phyloP scores from a whole-genome alignment of 345 rosid genomes.

The Viola odorata region DNA sequence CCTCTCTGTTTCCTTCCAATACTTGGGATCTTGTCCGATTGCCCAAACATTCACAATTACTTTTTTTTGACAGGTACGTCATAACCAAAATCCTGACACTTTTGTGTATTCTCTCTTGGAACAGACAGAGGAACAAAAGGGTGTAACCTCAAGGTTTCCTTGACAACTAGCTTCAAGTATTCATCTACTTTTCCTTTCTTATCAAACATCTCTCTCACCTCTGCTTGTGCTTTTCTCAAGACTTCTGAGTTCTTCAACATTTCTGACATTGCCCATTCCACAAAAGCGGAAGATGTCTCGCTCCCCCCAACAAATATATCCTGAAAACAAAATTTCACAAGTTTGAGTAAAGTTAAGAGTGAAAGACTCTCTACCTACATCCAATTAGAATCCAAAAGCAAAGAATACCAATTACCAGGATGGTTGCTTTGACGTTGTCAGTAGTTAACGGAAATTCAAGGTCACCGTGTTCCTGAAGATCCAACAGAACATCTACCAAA shows the following conservation, averaged over 20 bases:
- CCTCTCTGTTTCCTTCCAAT: conserved; percentile 14
- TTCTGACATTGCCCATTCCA: conserved; percentile 24
- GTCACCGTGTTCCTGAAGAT: neutral
- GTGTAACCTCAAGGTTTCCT: conserved; percentile 7
- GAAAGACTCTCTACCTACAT: too few species aligned
- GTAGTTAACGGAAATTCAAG: neutral
- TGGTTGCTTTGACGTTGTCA: neutral
- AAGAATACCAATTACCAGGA: neutral
- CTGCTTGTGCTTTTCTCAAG: conserved; percentile 22
- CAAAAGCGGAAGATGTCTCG: conserved; percentile 17
- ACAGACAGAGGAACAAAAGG: conserved; percentile 2
- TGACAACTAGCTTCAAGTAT: conserved; percentile 2
- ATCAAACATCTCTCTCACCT: conserved; percentile 19
- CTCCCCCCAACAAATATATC: conserved; percentile 20
- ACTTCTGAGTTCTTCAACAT: conserved; percentile 20
- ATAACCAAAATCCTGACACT: conserved; percentile 11
- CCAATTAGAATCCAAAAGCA: neutral
- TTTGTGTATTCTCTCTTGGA: conserved; percentile 11
- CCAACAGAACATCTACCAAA: neutral
- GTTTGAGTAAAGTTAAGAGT: too few species aligned
- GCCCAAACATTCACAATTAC: conserved; percentile 6
- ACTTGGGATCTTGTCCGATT: conserved; percentile 10
- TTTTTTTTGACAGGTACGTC: neutral
- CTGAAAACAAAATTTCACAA: conserved; percentile 4
- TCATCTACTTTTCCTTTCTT: conserved; percentile 15